Percentiles rank a stretch among this genome's conserved stretches.
phyloP scores from a whole-genome alignment of 2,329 filamentous ascomycete species.

The Fonsecaea pedrosoi region DNA sequence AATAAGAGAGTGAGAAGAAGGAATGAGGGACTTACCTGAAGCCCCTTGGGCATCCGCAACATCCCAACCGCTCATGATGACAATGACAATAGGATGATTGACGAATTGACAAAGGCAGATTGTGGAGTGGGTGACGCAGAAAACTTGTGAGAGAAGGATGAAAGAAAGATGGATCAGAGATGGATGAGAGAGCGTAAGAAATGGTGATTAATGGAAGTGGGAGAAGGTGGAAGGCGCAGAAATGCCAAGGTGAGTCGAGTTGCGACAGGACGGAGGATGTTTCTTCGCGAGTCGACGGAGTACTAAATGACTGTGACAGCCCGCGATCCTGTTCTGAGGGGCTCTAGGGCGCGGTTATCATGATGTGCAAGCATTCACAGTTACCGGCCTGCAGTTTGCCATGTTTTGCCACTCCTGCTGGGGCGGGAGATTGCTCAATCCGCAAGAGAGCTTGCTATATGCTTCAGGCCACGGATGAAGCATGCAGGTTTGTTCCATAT shows the following conservation, averaged over 20 bases:
- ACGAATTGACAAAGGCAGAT: not conserved
- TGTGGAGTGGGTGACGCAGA: not conserved
- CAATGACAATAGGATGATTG: not conserved
- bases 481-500: not conserved
- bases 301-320: not conserved
- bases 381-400: not conserved
- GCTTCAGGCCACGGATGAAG: not conserved
- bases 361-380: not conserved
- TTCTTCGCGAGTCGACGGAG: not conserved
- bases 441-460: not conserved
- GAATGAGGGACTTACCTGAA: constrained; percentile 4
- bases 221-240: not conserved
- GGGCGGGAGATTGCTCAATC: not conserved
- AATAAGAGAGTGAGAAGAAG: not conserved
- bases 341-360: not conserved
- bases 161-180: not conserved
- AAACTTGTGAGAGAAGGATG: not conserved
- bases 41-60: not conserved
- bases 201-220: not conserved
- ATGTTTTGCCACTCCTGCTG: not conserved
- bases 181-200: too few species aligned
- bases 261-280: not conserved
- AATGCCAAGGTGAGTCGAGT: not conserved
- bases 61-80: constrained; percentile 10
- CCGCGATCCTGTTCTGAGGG: not conserved